Percentiles rank a stretch among this genome's conserved stretches.
These are phyloP conservation scores for Lonicera japonica DNA, from an alignment of 129 eudicot species.

Conservation along the genomic window DNA sequence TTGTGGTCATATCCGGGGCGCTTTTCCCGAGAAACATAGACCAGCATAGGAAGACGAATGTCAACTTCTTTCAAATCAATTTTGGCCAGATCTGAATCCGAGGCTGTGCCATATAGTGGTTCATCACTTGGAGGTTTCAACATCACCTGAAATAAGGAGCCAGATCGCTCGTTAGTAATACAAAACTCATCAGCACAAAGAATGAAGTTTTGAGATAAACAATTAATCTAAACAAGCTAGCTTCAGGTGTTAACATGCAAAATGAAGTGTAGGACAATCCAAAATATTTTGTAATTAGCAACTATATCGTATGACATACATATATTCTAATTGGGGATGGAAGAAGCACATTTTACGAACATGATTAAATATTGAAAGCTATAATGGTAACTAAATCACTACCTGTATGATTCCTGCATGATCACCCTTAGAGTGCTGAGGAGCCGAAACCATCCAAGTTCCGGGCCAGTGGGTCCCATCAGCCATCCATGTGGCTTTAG, in stretches of 20 bases:
- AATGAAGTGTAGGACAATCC: too few relatives aligned
- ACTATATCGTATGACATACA: too few relatives aligned
- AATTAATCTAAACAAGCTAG: too few relatives aligned
- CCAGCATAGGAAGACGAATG: conserved; percentile 59
- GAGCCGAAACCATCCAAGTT: conserved; percentile 47
- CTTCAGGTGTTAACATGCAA: too few relatives aligned
- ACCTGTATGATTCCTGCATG: conserved; percentile 75
- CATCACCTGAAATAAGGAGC: conserved; percentile 44
- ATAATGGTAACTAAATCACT: neutral
- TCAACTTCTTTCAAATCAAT: conserved; percentile 51
- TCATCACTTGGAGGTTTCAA: conserved; percentile 64
- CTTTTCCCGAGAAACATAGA: conserved; percentile 66
- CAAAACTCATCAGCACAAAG: neutral
- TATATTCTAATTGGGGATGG: too few relatives aligned
- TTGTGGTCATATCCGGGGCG: conserved; percentile 72
- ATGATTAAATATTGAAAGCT: neutral
- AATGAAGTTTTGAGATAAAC: neutral
- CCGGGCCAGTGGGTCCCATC: conserved; percentile 83
- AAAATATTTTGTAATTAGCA: too few relatives aligned
- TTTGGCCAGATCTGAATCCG: conserved; percentile 15
- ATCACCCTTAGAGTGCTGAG: conserved; percentile 60
- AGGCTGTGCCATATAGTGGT: conserved; percentile 34
- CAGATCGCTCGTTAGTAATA: too few relatives aligned
- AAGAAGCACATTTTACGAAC: neutral
- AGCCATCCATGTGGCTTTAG: conserved; percentile 74